A percentile compares a stretch with the other conserved stretches of the same genome.
These are phyloP conservation scores for Starmera amethionina DNA, from an alignment of 805 yeast species.

Conservation along the genomic window DNA sequence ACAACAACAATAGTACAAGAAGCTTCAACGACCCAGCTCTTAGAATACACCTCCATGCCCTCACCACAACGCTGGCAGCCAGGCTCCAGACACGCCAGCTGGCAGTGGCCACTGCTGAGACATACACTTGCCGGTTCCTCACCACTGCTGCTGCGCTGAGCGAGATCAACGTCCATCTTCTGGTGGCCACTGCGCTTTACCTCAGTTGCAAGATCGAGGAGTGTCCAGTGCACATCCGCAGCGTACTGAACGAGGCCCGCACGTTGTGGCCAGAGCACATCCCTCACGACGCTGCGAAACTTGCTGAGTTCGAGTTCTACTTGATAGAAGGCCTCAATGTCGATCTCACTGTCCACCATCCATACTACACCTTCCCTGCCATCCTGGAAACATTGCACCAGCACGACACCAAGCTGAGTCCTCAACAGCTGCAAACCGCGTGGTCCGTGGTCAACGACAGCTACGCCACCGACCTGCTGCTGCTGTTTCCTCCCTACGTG, in stretches of 20 bases:
- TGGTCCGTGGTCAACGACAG: slow-evolving; percentile 91
- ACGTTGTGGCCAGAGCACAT: slow-evolving; percentile 92
- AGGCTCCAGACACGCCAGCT: slow-evolving; percentile 71
- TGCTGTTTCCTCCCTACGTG: slow-evolving; percentile 82
- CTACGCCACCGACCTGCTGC: slow-evolving; percentile 76
- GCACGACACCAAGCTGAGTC: slow-evolving; percentile 22
- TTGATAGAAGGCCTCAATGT: slow-evolving; percentile 79
- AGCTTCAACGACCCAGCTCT: slow-evolving; percentile 34
- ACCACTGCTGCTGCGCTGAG: slow-evolving; percentile 59
- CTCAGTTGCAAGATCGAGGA: slow-evolving; percentile 93
- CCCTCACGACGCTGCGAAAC: slow-evolving; percentile 81
- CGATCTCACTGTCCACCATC: slow-evolving; percentile 65
- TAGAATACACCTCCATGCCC: slow-evolving; percentile 70
- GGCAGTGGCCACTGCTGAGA: slow-evolving; percentile 82
- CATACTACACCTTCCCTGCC: slow-evolving; percentile 44
- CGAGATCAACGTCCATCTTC: slow-evolving; percentile 73
- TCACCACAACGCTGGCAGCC: slow-evolving; percentile 70
- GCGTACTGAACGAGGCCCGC: slow-evolving; percentile 75
- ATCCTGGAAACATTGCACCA: background rate
- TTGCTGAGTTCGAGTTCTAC: slow-evolving; percentile 95
- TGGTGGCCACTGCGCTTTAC: slow-evolving; percentile 79
- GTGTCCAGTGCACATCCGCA: slow-evolving; percentile 86
- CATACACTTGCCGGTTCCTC: slow-evolving; percentile 71
- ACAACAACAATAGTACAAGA: too few species aligned
- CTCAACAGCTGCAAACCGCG: slow-evolving; percentile 69